Evolutionary conservation across 1,284 basidiomycete genomes (phyloP).

Genomic region (Pholiota adiposa): DNA sequence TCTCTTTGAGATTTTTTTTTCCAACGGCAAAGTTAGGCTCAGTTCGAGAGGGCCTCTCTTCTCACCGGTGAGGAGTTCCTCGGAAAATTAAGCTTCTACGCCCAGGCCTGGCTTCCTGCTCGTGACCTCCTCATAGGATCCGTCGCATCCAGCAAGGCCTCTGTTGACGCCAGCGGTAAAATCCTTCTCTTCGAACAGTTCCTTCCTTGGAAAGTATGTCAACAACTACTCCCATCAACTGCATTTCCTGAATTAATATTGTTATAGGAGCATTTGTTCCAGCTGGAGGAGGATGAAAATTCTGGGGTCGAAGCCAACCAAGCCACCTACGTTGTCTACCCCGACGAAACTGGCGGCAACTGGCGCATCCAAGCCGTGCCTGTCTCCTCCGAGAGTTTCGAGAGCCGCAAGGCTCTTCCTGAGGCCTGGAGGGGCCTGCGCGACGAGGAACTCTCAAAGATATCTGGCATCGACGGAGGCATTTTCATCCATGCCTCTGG

Average conservation of each 20-base stretch:
- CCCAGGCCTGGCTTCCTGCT: conserved; percentile 92
- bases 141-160: conserved; percentile 59
- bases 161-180: conserved; percentile 73
- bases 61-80: conserved; percentile 91
- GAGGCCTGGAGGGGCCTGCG: conserved; percentile 93
- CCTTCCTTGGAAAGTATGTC: conserved; percentile 85
- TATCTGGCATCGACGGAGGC: conserved; percentile 81
- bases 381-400: conserved; percentile 81
- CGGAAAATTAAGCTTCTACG: conserved; percentile 81
- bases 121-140: conserved; percentile 80
- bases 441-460: conserved; percentile 78
- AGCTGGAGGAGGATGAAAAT: conserved; percentile 71
- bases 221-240: not conserved
- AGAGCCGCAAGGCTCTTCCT: conserved; percentile 90
- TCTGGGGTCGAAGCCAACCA: conserved; percentile 47
- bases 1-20: not conserved
- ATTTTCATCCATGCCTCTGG: conserved; percentile 96
- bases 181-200: conserved; percentile 85
- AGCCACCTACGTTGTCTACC: conserved; percentile 89
- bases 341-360: conserved; percentile 77
- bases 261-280: conserved; percentile 87
- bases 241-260: conserved; percentile 2
- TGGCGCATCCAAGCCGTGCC: conserved; percentile 98
- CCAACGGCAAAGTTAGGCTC: conserved; percentile 47
- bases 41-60: conserved; percentile 81